These are phyloP conservation scores for Leccinum obscurum DNA, from an alignment of 768 basidiomycete species.

Conservation along the genomic window DNA sequence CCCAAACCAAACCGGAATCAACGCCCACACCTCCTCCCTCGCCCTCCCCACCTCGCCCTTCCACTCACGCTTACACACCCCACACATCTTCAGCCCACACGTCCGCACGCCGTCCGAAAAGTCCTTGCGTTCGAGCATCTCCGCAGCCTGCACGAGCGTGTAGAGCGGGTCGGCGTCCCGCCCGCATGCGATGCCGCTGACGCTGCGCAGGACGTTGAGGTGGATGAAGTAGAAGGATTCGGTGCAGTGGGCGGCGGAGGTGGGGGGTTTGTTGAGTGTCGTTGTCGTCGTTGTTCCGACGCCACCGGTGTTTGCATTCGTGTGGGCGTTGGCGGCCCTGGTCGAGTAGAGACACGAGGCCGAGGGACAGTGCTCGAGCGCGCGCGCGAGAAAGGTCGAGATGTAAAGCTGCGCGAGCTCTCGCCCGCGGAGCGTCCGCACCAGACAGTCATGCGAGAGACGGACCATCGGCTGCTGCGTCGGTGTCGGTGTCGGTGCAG, in stretches of 20 bases:
- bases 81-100: conserved; percentile 57
- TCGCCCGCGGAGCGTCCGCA: conserved; percentile 57
- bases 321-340: conserved; percentile 8
- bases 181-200: conserved; percentile 70
- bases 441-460: conserved; percentile 42
- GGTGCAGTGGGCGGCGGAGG: conserved; percentile 42
- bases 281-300: not conserved
- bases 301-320: not conserved
- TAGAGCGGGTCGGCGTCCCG: conserved; percentile 74
- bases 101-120: conserved; percentile 60
- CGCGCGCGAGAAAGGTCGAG: conserved; percentile 55
- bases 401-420: conserved; percentile 64
- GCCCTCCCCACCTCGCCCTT: conserved; percentile 41
- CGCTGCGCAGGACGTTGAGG: conserved; percentile 67
- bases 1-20: conserved; percentile 67
- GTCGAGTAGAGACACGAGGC: conserved; percentile 47
- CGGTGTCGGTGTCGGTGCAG: not conserved
- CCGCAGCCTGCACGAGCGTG: conserved; percentile 64
- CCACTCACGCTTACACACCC: conserved; percentile 51
- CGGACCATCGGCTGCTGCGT: conserved; percentile 15
- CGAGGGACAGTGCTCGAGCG: conserved; percentile 52
- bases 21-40: conserved; percentile 60
- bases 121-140: conserved; percentile 72
- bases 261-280: not conserved
- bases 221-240: conserved; percentile 78